Conservation (phyloP, 2,329 filamentous ascomycete genomes). For the Waltergamsia citrina region DNA sequence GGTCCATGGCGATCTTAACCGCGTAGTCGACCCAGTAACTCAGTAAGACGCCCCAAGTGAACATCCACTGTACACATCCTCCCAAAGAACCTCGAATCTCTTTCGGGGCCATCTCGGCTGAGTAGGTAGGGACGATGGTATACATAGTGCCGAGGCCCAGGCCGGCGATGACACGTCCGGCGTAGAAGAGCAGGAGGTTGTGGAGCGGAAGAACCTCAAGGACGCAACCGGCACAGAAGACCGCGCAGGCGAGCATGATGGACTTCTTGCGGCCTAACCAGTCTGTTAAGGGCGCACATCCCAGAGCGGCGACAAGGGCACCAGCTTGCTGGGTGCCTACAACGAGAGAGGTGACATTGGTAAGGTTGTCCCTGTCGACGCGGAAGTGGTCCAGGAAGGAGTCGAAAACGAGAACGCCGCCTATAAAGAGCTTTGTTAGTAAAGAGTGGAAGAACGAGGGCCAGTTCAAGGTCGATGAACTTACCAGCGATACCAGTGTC, state of each 20-base stretch:
- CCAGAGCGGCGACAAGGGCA: conserved; percentile 3
- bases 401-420: conserved; percentile 7
- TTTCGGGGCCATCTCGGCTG: conserved; percentile 4
- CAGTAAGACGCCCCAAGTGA: too few relatives aligned
- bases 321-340: conserved; percentile 5
- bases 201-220: conserved; percentile 27
- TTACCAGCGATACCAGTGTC: conserved; percentile 3
- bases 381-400: conserved; percentile 8
- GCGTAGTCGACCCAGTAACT: conserved; percentile 9
- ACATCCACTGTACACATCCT: conserved; percentile 5
- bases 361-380: conserved; percentile 2
- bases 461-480: background rate
- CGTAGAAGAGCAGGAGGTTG: conserved; percentile 18
- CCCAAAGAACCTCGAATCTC: conserved; percentile 1
- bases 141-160: conserved; percentile 19
- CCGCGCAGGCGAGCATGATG: conserved; percentile 15
- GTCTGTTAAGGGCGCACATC: conserved; percentile 2
- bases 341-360: conserved; percentile 3
- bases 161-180: conserved; percentile 18
- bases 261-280: conserved; percentile 2
- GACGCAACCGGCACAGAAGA: conserved; percentile 24
- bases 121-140: conserved; percentile 21
- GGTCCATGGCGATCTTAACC: conserved; percentile 2
- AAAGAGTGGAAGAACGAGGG: background rate
- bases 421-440: background rate